Conservation (phyloP, 768 basidiomycete species). For the Phanerodontia chrysosporium region DNA sequence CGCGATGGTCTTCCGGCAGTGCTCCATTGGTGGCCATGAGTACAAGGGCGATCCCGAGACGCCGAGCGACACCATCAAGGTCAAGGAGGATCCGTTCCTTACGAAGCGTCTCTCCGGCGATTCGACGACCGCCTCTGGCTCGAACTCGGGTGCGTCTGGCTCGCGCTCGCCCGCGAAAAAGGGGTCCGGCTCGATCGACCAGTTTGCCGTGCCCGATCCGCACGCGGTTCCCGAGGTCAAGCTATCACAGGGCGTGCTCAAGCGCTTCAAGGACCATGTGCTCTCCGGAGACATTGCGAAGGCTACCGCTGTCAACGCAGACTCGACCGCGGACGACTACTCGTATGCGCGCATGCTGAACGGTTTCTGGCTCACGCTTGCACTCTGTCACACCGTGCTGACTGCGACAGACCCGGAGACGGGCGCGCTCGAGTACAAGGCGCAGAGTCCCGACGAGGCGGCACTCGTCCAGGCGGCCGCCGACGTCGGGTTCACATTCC, state of each 20-base stretch:
- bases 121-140: not conserved
- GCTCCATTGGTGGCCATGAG: conserved; percentile 79
- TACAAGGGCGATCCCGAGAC: conserved; percentile 66
- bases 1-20: conserved; percentile 89
- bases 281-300: conserved; percentile 63
- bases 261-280: conserved; percentile 59
- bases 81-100: conserved; percentile 15
- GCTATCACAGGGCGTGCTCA: conserved; percentile 39
- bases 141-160: not conserved
- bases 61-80: conserved; percentile 30
- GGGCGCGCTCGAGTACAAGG: conserved; percentile 85
- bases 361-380: conserved; percentile 90
- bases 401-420: conserved; percentile 66
- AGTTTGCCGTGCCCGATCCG: conserved; percentile 14
- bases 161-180: not conserved
- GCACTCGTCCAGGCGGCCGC: conserved; percentile 96
- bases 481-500: conserved; percentile 91
- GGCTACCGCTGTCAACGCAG: conserved; percentile 43
- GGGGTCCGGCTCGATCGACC: conserved; percentile 18
- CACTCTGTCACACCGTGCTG: conserved; percentile 95
- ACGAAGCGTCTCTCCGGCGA: conserved; percentile 10
- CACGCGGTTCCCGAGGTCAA: conserved; percentile 22
- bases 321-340: conserved; percentile 46
- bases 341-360: conserved; percentile 73
- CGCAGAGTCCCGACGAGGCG: conserved; percentile 96